phyloP scores from a whole-genome alignment of 768 basidiomycete genomes.

The Leccinellum albellum region DNA sequence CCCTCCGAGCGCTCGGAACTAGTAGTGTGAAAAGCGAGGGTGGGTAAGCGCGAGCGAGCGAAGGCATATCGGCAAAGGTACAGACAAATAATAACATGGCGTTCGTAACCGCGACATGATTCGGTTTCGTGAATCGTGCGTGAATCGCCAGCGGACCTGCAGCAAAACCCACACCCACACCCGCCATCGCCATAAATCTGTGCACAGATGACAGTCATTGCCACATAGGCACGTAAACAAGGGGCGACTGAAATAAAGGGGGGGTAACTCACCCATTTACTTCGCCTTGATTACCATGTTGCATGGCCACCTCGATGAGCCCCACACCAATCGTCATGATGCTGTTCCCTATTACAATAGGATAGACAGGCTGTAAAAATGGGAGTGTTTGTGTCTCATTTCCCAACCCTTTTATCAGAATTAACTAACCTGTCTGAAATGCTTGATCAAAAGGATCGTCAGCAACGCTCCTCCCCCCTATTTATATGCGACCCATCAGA shows the following conservation, averaged over 20 bases:
- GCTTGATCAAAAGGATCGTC: slow-evolving; percentile 34
- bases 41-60: not conserved
- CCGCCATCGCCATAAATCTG: slow-evolving; percentile 44
- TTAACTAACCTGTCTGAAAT: slow-evolving; percentile 34
- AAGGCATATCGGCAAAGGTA: not conserved
- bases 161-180: slow-evolving; percentile 41
- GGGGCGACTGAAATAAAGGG: not conserved
- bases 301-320: slow-evolving; percentile 40
- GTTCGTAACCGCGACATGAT: slow-evolving; percentile 41
- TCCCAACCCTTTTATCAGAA: not conserved
- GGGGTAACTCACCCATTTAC: slow-evolving; percentile 33
- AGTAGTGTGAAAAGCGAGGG: not conserved
- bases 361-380: slow-evolving; percentile 35
- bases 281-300: slow-evolving; percentile 31
- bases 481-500: not conserved
- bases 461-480: slow-evolving; percentile 39
- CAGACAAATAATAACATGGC: slow-evolving; percentile 45
- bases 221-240: not conserved
- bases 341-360: slow-evolving; percentile 38
- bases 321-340: slow-evolving; percentile 41
- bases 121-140: slow-evolving; percentile 42
- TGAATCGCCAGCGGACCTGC: slow-evolving; percentile 41
- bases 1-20: slow-evolving; percentile 51
- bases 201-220: not conserved
- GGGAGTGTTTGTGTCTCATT: not conserved